These are phyloP conservation scores for Boletus sp. DNA, from an alignment of 768 basidiomycete species.

Conservation along the genomic window DNA sequence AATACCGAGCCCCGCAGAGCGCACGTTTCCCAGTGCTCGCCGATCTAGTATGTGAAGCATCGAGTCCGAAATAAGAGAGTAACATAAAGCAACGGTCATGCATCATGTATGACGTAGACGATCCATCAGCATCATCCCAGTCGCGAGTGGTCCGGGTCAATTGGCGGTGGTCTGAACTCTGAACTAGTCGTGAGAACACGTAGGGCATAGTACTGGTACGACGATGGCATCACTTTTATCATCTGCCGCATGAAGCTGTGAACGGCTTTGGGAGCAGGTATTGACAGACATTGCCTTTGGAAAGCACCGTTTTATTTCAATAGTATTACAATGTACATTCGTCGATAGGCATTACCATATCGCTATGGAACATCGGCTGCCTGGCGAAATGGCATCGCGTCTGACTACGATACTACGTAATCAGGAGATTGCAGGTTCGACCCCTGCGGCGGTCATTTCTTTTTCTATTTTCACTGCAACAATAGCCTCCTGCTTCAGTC, in stretches of 20 bases:
- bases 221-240: not conserved
- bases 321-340: too few relatives aligned
- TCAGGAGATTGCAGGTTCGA: constrained; percentile 95
- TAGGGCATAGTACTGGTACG: not conserved
- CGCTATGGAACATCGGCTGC: constrained; percentile 43
- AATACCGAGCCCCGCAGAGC: constrained; percentile 3
- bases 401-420: constrained; percentile 68
- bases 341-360: not conserved
- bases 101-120: not conserved
- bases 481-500: not conserved
- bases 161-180: not conserved
- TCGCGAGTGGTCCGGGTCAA: not conserved
- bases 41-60: constrained; percentile 16
- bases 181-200: not conserved
- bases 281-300: not conserved
- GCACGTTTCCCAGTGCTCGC: not conserved
- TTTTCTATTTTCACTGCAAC: not conserved
- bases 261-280: too few relatives aligned
- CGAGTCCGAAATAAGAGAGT: not conserved
- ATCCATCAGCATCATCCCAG: not conserved
- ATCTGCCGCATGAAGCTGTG: not conserved
- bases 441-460: constrained; percentile 46
- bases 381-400: constrained; percentile 94
- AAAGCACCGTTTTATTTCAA: not conserved
- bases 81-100: not conserved